phyloP scores from a whole-genome alignment of 495 filamentous ascomycete genomes.

The Trichoderma virens region DNA sequence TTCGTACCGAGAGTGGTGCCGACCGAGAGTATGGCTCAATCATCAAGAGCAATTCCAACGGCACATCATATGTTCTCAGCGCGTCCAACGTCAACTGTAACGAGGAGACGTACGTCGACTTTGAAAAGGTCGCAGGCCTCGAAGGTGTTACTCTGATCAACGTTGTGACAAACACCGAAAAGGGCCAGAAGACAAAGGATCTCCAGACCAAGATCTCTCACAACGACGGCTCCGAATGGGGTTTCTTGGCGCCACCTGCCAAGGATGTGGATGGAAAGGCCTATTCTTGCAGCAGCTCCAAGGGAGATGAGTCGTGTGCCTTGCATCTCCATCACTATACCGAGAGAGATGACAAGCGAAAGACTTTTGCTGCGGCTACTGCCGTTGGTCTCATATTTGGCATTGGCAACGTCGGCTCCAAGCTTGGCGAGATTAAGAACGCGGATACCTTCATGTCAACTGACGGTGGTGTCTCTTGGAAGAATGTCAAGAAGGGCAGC shows the following conservation, averaged over 20 bases:
- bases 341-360: slow-evolving; percentile 66
- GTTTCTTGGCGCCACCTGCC: slow-evolving; percentile 56
- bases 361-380: slow-evolving; percentile 79
- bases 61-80: slow-evolving; percentile 85
- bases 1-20: slow-evolving; percentile 56
- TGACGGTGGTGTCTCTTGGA: slow-evolving; percentile 88
- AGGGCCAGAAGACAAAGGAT: slow-evolving; percentile 63
- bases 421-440: slow-evolving; percentile 50
- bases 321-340: slow-evolving; percentile 94
- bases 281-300: slow-evolving; percentile 55
- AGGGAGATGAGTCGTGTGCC: slow-evolving; percentile 59
- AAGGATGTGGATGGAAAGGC: slow-evolving; percentile 61
- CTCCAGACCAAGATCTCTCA: slow-evolving; percentile 86
- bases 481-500: slow-evolving; percentile 67
- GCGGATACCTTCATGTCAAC: slow-evolving; percentile 79
- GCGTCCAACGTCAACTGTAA: slow-evolving; percentile 71
- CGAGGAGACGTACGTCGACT: slow-evolving; percentile 72
- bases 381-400: slow-evolving; percentile 90
- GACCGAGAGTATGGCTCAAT: slow-evolving; percentile 72
- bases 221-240: slow-evolving; percentile 89
- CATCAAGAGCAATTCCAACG: slow-evolving; percentile 96
- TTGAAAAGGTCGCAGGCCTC: slow-evolving; percentile 86
- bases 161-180: slow-evolving; percentile 62
- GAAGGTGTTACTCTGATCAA: slow-evolving; percentile 88
- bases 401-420: slow-evolving; percentile 80